Evolutionary conservation across 164 flowering plant genomes (phyloP).

Genomic region (Paratinospora sagittata): DNA sequence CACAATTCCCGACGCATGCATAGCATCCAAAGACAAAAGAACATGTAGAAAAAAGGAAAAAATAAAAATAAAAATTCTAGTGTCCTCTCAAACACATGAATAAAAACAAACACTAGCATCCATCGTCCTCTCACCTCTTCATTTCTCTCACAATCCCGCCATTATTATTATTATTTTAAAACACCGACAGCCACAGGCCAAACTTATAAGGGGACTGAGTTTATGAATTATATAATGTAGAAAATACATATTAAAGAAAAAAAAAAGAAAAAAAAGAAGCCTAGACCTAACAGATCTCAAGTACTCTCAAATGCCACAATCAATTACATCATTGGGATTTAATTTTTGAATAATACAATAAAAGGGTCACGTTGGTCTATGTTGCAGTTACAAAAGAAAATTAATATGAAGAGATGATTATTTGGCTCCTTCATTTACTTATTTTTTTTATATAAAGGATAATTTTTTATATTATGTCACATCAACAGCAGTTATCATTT

Average conservation of each 20-base stretch:
- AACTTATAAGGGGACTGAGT: not conserved
- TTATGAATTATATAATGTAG: not conserved
- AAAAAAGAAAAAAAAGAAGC: no score
- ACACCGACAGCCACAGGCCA: not conserved
- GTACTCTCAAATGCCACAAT: no score
- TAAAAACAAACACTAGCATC: slow-evolving; percentile 1
- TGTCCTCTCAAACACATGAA: not conserved
- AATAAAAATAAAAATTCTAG: not conserved
- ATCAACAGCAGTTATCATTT: no score
- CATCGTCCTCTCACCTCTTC: not conserved
- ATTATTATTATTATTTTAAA: not conserved
- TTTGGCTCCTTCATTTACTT: no score
- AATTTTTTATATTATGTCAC: no score
- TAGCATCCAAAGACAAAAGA: not conserved
- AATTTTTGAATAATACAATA: no score
- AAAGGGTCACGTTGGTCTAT: no score
- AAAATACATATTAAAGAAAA: not conserved
- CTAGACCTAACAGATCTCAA: not conserved
- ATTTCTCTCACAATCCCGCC: not conserved
- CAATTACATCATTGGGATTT: no score
- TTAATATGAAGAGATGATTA: no score
- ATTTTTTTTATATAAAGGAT: no score
- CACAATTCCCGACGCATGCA: not conserved
- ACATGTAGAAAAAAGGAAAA: not conserved
- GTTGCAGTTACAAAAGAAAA: no score